phyloP scores from a whole-genome alignment of 306 rosid species.

The Cotoneaster glaucophyllus region DNA sequence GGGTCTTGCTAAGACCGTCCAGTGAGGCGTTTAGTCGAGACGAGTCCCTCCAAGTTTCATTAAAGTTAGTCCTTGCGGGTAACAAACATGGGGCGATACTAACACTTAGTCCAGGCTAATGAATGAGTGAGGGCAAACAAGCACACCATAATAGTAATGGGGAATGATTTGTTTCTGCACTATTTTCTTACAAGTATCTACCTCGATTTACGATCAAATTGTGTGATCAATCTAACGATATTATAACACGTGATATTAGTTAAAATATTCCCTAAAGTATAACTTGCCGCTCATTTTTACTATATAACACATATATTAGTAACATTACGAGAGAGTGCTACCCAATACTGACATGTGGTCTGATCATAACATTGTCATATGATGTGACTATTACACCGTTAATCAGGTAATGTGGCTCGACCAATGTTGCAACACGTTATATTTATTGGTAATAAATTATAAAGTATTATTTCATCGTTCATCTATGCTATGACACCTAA shows the following conservation, averaged over 20 bases:
- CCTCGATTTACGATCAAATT: background rate
- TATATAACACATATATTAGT: background rate
- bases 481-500: background rate
- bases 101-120: no score
- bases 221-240: background rate
- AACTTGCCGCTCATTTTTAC: background rate
- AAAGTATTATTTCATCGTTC: background rate
- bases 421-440: background rate
- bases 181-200: no score
- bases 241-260: background rate
- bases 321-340: background rate
- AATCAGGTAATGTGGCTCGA: background rate
- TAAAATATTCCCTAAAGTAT: background rate
- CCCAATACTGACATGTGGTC: background rate
- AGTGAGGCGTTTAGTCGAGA: no score
- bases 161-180: background rate
- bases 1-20: no score
- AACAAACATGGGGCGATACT: no score
- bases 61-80: no score
- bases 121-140: no score
- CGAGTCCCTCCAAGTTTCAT: no score
- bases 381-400: background rate
- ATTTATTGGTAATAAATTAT: background rate
- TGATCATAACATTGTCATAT: background rate
- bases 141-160: no score